phyloP scores from a whole-genome alignment of 345 rosid species.

The Microcos paniculata region DNA sequence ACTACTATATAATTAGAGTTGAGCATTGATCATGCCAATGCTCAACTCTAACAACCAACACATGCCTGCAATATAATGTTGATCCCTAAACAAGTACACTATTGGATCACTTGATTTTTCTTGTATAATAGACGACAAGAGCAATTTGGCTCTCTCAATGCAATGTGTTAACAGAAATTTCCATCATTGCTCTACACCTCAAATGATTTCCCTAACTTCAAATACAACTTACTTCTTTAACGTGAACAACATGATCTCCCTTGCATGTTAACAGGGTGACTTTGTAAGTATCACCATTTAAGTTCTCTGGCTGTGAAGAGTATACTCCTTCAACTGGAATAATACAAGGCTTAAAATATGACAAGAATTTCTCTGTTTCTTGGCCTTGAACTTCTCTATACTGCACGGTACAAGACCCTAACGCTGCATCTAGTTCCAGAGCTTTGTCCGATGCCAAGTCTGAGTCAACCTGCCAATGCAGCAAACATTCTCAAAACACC shows the following conservation, averaged over 20 bases:
- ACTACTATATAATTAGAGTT: too few species aligned
- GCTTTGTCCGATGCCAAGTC: constrained; percentile 70
- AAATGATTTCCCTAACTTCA: constrained; percentile 10
- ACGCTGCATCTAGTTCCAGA: constrained; percentile 70
- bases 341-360: constrained; percentile 85
- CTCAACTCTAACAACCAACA: not conserved
- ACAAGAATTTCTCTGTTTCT: constrained; percentile 76
- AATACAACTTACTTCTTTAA: constrained; percentile 65
- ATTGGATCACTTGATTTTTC: not conserved
- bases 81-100: not conserved
- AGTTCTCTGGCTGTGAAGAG: constrained; percentile 35
- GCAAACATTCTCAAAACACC: constrained; percentile 12
- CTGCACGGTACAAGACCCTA: constrained; percentile 81
- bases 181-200: too few species aligned
- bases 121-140: not conserved
- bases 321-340: constrained; percentile 72
- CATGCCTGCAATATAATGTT: not conserved
- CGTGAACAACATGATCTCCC: constrained; percentile 79
- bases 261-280: constrained; percentile 61
- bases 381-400: constrained; percentile 87
- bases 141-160: not conserved
- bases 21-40: not conserved
- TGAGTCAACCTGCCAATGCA: constrained; percentile 58
- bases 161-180: not conserved
- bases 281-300: constrained; percentile 40